phyloP scores from a whole-genome alignment of 257 asterid species.

The Nemophila menziesii region DNA sequence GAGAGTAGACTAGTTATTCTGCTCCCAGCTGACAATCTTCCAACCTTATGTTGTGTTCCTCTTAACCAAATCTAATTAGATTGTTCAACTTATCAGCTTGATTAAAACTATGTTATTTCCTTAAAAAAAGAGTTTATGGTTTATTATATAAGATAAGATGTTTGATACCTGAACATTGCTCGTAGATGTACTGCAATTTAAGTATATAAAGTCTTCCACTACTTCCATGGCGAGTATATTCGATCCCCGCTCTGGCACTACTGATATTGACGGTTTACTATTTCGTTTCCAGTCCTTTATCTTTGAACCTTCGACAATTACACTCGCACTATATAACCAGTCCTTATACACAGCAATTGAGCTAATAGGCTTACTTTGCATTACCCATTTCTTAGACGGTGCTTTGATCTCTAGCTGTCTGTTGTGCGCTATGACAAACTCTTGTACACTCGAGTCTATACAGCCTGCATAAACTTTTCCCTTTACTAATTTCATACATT shows the following conservation, averaged over 20 bases:
- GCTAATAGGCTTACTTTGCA: constrained; percentile 58
- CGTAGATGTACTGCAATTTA: constrained; percentile 48
- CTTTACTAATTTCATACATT: constrained; percentile 37
- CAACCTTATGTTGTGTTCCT: constrained; percentile 82
- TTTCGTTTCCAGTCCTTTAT: constrained; percentile 81
- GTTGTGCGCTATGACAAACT: constrained; percentile 40
- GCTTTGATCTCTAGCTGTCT: constrained; percentile 68
- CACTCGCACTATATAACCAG: constrained; percentile 62
- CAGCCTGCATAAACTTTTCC: constrained; percentile 83
- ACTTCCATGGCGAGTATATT: constrained; percentile 69
- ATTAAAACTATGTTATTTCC: background rate
- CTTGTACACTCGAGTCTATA: constrained; percentile 76
- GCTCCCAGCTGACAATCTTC: constrained; percentile 90
- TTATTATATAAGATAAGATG: background rate
- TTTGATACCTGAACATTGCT: constrained; percentile 64
- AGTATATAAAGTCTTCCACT: constrained; percentile 84
- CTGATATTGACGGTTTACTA: constrained; percentile 43
- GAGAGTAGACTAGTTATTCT: constrained; percentile 74
- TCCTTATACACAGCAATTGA: constrained; percentile 59
- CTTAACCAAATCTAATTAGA: constrained; percentile 56
- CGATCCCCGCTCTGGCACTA: constrained; percentile 52
- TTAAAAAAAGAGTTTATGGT: background rate
- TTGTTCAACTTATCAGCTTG: background rate
- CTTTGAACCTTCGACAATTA: constrained; percentile 53
- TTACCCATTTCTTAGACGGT: constrained; percentile 60